These are phyloP conservation scores for Aspergillus eucalypticola DNA, from an alignment of 2,329 filamentous ascomycete species.

Conservation along the genomic window DNA sequence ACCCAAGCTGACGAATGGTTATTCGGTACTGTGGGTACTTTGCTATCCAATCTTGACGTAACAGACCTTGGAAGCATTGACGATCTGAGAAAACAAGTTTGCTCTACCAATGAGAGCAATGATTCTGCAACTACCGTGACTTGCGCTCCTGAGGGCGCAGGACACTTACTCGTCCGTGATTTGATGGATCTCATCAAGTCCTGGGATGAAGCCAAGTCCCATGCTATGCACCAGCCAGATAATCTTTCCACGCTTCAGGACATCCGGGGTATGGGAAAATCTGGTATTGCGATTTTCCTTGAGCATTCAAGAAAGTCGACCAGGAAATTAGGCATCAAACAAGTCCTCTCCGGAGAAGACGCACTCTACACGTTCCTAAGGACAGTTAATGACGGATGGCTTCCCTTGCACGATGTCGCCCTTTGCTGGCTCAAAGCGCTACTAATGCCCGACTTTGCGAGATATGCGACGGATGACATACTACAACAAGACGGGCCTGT, in stretches of 20 bases:
- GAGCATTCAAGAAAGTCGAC: conserved; percentile 54
- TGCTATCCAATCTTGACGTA: conserved; percentile 55
- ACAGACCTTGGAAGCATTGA: conserved; percentile 47
- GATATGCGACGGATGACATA: conserved; percentile 9
- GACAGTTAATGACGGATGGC: conserved; percentile 49
- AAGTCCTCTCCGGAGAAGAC: conserved; percentile 41
- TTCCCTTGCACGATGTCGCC: conserved; percentile 53
- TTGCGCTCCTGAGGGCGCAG: conserved; percentile 21
- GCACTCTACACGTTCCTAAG: conserved; percentile 45
- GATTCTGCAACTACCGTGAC: conserved; percentile 19
- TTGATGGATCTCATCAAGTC: conserved; percentile 45
- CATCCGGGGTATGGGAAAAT: conserved; percentile 48
- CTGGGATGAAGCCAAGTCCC: conserved; percentile 50
- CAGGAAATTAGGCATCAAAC: conserved; percentile 42
- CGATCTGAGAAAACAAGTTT: conserved; percentile 35
- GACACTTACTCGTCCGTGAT: conserved; percentile 42
- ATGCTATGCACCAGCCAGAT: conserved; percentile 50
- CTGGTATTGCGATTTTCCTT: conserved; percentile 57
- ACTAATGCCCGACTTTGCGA: conserved; percentile 44
- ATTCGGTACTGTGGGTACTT: conserved; percentile 54
- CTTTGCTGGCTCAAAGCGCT: conserved; percentile 57
- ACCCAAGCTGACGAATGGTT: conserved; percentile 59
- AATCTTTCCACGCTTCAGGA: conserved; percentile 51
- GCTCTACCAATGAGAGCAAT: conserved; percentile 16
- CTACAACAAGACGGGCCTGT: conserved; percentile 16